A percentile compares a stretch with the other conserved stretches of the same genome.
Evolutionary conservation across 2,329 filamentous ascomycete species (phyloP).

Genomic region (Mollisia scopiformis): DNA sequence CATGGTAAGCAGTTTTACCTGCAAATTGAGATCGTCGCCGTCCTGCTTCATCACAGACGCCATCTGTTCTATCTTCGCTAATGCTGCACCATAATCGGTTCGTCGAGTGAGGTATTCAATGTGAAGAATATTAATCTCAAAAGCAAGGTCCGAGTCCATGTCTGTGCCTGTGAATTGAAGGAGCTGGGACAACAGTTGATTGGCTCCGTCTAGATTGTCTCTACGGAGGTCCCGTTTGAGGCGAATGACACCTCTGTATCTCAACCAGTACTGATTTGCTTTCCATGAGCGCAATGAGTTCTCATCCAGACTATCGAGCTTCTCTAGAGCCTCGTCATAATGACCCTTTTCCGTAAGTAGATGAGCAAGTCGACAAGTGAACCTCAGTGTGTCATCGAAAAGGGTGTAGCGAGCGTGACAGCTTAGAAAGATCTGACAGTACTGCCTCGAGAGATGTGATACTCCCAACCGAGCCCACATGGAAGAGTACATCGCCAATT

Average conservation of each 20-base stretch:
- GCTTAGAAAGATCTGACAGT: constrained; percentile 74
- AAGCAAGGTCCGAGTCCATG: constrained; percentile 60
- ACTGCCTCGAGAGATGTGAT: constrained; percentile 55
- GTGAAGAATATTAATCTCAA: constrained; percentile 60
- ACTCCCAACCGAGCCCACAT: constrained; percentile 77
- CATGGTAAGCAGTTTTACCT: constrained; percentile 61
- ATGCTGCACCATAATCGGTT: constrained; percentile 54
- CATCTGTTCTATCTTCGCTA: constrained; percentile 55
- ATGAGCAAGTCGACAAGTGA: constrained; percentile 72
- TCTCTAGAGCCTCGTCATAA: constrained; percentile 68
- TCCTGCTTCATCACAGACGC: constrained; percentile 54
- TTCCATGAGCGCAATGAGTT: constrained; percentile 74
- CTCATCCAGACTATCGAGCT: constrained; percentile 61
- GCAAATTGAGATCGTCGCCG: constrained; percentile 62
- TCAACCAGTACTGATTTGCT: constrained; percentile 72
- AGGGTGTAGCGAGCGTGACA: constrained; percentile 68
- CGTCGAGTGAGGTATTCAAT: constrained; percentile 61
- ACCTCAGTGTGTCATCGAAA: constrained; percentile 79
- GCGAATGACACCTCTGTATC: constrained; percentile 68
- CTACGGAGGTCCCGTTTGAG: constrained; percentile 63
- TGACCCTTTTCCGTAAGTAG: constrained; percentile 67
- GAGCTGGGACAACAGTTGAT: constrained; percentile 60
- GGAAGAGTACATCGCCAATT: constrained; percentile 72
- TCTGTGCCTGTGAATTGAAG: constrained; percentile 42
- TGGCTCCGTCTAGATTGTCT: constrained; percentile 58